Base-by-base conservation (phyloP, 2,329 filamentous ascomycete species). In the Zopfia rhizophila region DNA sequence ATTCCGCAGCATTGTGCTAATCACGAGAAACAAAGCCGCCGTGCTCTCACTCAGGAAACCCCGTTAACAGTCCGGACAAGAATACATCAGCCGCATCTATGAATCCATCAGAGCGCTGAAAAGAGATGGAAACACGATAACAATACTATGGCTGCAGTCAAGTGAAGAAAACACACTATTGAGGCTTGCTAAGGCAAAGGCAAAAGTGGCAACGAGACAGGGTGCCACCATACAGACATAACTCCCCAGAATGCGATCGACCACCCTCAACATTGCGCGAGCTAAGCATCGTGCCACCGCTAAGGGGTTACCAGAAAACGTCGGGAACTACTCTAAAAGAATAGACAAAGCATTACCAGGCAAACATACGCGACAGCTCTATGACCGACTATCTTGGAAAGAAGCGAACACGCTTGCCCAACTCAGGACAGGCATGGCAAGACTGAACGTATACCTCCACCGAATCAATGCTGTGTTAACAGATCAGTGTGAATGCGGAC, bases 41-140 rank as follows among this genome's bases (percentile, higher is more conserved):
- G 48, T 51, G 38, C 48, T 46, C 23, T 38, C 42, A 29, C 42
- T 46, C 8, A 43, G 46, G 40, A 45, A 31, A 49, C 46, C 39
- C 28, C 29, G 29, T n/a, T 31, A 49, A 32, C 40, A 45, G 38
- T 47, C 43, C 6, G 38, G 43, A 13, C 33, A 51, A 37, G 32
- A 25, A 11, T 37, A 47, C 16, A 43, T 51, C 27, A 39, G 41
- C 48, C 27, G 39, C 28, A 12, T 42, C 38, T 51, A 51, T 24
- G 39, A 39, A 29, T 35, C 32, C 19, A 38, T 51, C 22, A 25
- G 30, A 21, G 36, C 32, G 22, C 38, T 47, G 30, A 47, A 31
- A 40, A 37, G 37, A 45, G 40, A 45, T 24, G 24, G 46, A 12
- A 45, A 50, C 13, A 40, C 25, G 12, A 41, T 45, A 37, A 49